Percentiles rank a stretch among this genome's conserved stretches.
phyloP scores from a whole-genome alignment of 371 early-diverging fungal genomes.

The Chytridium lagenaria region DNA sequence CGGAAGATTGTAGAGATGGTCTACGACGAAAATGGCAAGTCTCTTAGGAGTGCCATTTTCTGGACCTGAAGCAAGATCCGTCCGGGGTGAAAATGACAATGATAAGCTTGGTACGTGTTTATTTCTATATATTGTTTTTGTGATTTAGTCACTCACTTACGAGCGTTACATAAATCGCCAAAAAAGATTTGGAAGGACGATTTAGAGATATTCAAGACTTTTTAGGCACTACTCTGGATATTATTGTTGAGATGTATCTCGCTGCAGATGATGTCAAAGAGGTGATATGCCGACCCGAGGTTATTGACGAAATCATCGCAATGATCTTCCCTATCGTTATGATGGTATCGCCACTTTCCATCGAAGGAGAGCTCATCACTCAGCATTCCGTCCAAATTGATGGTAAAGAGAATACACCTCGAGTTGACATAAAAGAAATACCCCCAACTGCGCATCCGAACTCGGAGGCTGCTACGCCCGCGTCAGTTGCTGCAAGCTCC shows the following conservation, averaged over 20 bases:
- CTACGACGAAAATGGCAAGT: neutral
- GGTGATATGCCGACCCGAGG: constrained; percentile 61
- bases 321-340: constrained; percentile 65
- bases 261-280: constrained; percentile 64
- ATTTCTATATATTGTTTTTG: neutral
- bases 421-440: constrained; percentile 47
- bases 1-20: constrained; percentile 41
- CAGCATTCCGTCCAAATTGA: constrained; percentile 43
- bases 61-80: neutral
- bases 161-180: too few relatives aligned
- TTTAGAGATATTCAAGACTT: neutral
- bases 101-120: neutral
- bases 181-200: neutral
- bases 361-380: constrained; percentile 17
- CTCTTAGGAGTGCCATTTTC: neutral
- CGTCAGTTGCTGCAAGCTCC: neutral
- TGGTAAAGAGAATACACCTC: constrained; percentile 56
- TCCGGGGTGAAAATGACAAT: constrained; percentile 8
- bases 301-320: constrained; percentile 61
- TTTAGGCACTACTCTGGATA: constrained; percentile 56
- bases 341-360: constrained; percentile 34
- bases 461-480: neutral
- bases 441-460: neutral
- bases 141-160: too few relatives aligned
- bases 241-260: constrained; percentile 64